Percentiles rank a stretch among this genome's conserved stretches.
phyloP scores from a whole-genome alignment of 148 eudicot species.

The Oxyria digyna region DNA sequence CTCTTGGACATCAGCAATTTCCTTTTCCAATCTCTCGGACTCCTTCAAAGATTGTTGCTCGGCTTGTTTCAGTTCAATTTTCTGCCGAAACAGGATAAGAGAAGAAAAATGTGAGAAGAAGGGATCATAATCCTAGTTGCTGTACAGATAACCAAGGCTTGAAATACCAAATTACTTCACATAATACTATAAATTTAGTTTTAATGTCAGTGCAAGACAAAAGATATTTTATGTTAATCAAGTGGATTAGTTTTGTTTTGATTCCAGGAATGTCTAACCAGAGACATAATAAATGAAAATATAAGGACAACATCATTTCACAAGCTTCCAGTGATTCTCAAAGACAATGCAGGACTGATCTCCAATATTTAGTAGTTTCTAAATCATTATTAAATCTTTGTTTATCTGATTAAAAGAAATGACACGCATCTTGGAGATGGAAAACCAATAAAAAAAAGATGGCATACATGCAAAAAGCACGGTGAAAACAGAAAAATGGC shows the following conservation, averaged over 20 bases:
- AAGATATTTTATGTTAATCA: too few relatives aligned
- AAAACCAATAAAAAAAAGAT: background rate
- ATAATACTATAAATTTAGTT: too few relatives aligned
- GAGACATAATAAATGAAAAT: background rate
- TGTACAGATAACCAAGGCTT: background rate
- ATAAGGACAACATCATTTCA: background rate
- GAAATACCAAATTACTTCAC: background rate
- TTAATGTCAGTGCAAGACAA: background rate
- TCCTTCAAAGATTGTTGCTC: slow-evolving; percentile 69
- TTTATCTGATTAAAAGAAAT: background rate
- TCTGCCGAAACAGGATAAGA: slow-evolving; percentile 23
- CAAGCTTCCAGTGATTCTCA: background rate
- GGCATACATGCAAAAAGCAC: background rate
- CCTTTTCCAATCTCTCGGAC: slow-evolving; percentile 83
- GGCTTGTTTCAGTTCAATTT: slow-evolving; percentile 89
- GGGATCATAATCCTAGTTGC: background rate
- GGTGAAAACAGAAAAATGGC: background rate
- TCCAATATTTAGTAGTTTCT: background rate
- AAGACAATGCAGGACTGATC: background rate
- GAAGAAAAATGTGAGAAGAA: background rate
- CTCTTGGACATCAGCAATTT: slow-evolving; percentile 89
- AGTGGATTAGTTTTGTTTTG: too few relatives aligned
- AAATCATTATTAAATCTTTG: background rate
- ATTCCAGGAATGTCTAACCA: too few relatives aligned
- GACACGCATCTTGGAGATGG: background rate